Evolutionary conservation across 2,329 filamentous ascomycete genomes (phyloP).

Genomic region (Nannizzia gypsea): DNA sequence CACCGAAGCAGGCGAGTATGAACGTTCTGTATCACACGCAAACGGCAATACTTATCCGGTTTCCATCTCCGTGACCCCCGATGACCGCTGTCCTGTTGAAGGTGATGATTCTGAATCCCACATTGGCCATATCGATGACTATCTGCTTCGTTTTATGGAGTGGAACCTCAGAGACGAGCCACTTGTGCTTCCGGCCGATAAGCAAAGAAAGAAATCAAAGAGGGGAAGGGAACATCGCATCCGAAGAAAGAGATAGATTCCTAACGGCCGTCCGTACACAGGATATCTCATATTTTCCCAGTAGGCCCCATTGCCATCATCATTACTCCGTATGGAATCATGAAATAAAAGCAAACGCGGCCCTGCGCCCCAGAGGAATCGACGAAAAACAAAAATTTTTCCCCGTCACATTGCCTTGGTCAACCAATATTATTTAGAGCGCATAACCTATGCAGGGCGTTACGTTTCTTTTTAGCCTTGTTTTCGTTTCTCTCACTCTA

Average conservation of each 20-base stretch:
- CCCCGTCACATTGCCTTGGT: neutral
- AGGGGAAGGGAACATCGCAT: conserved; percentile 38
- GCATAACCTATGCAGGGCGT: neutral
- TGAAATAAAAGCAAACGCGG: neutral
- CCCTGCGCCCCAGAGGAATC: neutral
- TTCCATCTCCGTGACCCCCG: conserved; percentile 12
- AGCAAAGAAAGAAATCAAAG: conserved; percentile 38
- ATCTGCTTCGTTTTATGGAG: conserved; percentile 59
- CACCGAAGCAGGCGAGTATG: conserved; percentile 26
- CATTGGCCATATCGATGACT: conserved; percentile 58
- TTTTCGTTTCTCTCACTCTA: neutral
- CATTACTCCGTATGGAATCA: too few relatives aligned
- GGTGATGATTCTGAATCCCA: conserved; percentile 31
- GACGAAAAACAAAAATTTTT: neutral
- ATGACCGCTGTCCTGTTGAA: conserved; percentile 16
- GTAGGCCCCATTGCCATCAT: neutral
- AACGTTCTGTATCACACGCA: conserved; percentile 4
- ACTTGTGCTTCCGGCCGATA: conserved; percentile 37
- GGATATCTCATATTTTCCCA: neutral
- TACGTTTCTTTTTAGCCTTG: neutral
- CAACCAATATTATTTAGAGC: neutral
- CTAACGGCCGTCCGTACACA: neutral
- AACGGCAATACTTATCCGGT: conserved; percentile 18
- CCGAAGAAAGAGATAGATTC: conserved; percentile 18
- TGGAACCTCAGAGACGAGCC: conserved; percentile 42